Evolutionary conservation across 2,329 filamentous ascomycete species (phyloP).

Genomic region (Ophiocordyceps camponoti-rufipedis): DNA sequence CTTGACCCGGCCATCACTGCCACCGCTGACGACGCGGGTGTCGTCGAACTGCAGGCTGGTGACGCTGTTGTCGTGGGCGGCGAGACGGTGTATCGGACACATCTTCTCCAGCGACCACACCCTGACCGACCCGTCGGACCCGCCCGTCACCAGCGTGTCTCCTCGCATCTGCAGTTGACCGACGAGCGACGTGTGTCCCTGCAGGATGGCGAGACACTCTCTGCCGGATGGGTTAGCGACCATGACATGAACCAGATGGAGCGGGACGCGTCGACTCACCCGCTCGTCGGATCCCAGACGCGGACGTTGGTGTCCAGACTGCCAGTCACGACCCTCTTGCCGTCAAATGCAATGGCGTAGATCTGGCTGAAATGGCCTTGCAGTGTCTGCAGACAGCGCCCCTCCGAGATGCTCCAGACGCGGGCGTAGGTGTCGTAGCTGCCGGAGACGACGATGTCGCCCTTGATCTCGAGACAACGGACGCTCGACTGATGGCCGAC

Average conservation of each 20-base stretch:
- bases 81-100: conserved; percentile 81
- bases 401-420: conserved; percentile 96
- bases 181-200: conserved; percentile 92
- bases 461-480: conserved; percentile 85
- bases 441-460: conserved; percentile 91
- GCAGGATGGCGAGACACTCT: conserved; percentile 75
- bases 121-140: conserved; percentile 86
- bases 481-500: conserved; percentile 94
- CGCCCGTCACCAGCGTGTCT: conserved; percentile 87
- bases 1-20: conserved; percentile 93
- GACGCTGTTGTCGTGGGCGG: conserved; percentile 95
- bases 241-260: background rate
- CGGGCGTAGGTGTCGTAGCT: conserved; percentile 95
- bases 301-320: conserved; percentile 92
- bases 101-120: conserved; percentile 91
- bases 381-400: conserved; percentile 75
- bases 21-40: conserved; percentile 84
- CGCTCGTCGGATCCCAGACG: conserved; percentile 85
- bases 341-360: conserved; percentile 95
- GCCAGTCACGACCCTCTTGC: conserved; percentile 79
- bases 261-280: conserved; percentile 30
- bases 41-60: conserved; percentile 97
- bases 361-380: conserved; percentile 97
- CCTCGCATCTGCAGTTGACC: conserved; percentile 92
- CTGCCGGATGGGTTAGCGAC: conserved; percentile 20